These are phyloP conservation scores for Cryptosporidium parvum DNA, from an alignment of 169 alveolate genomes.

Conservation along the genomic window DNA sequence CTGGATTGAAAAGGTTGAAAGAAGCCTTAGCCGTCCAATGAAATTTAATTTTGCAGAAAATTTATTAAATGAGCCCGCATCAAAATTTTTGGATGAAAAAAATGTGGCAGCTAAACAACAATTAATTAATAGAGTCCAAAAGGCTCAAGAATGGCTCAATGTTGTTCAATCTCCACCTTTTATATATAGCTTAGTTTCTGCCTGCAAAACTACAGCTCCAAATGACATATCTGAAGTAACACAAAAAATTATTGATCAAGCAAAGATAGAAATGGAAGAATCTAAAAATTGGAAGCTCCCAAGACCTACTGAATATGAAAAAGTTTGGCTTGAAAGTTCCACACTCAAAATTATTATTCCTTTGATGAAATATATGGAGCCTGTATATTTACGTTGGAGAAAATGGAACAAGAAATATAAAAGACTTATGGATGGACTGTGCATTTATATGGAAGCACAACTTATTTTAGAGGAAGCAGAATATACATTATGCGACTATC, in stretches of 20 bases:
- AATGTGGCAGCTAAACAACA: conserved; percentile 52
- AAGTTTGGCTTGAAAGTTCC: conserved; percentile 63
- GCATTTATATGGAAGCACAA: conserved; percentile 63
- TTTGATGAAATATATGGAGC: conserved; percentile 63
- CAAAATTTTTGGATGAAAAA: conserved; percentile 59
- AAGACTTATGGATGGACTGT: conserved; percentile 67
- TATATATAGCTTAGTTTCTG: conserved; percentile 38
- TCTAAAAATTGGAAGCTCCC: conserved; percentile 40
- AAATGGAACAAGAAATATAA: conserved; percentile 52
- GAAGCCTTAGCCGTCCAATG: conserved; percentile 65
- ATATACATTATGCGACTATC: conserved; percentile 56
- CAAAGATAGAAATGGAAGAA: conserved; percentile 27
- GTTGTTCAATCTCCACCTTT: conserved; percentile 65
- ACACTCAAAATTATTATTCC: conserved; percentile 53
- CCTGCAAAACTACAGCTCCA: conserved; percentile 10
- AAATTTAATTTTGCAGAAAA: conserved; percentile 58
- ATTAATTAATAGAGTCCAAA: conserved; percentile 47
- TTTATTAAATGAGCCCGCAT: conserved; percentile 69
- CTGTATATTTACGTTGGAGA: conserved; percentile 68
- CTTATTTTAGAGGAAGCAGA: conserved; percentile 66
- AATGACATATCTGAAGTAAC: conserved; percentile 53
- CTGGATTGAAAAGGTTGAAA: conserved; percentile 74
- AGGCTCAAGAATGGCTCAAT: conserved; percentile 40
- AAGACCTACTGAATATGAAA: conserved; percentile 62
- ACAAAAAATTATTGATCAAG: conserved; percentile 16